These are phyloP conservation scores for Zoysia matrella DNA, from an alignment of 202 grass and related monocot species.

Conservation along the genomic window DNA sequence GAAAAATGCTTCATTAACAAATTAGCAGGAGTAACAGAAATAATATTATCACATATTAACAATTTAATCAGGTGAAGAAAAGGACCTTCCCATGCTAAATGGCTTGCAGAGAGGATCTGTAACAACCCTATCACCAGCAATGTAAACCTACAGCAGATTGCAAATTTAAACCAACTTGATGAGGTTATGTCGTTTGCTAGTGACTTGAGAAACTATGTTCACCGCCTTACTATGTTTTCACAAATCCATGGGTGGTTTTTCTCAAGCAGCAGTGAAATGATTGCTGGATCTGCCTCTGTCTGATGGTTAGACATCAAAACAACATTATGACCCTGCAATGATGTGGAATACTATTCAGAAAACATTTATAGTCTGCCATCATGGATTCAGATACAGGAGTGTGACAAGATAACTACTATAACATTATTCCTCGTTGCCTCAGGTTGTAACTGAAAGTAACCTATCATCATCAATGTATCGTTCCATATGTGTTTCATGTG, in stretches of 20 bases:
- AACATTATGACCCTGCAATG: constrained; percentile 90
- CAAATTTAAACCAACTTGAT: constrained; percentile 25
- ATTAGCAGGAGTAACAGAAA: constrained; percentile 19
- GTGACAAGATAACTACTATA: neutral
- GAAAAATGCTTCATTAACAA: constrained; percentile 46
- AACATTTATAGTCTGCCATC: neutral
- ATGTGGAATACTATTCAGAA: constrained; percentile 17
- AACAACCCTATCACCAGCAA: constrained; percentile 95
- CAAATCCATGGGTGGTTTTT: constrained; percentile 70
- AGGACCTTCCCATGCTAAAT: constrained; percentile 98
- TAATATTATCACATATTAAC: constrained; percentile 13
- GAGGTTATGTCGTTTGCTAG: constrained; percentile 34
- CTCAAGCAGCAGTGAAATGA: constrained; percentile 87
- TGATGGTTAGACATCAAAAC: constrained; percentile 99
- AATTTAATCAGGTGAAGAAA: constrained; percentile 33
- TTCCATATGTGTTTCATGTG: neutral
- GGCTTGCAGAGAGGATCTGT: constrained; percentile 97
- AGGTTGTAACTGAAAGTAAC: constrained; percentile 26
- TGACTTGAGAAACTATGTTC: constrained; percentile 41
- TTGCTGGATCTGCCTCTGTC: constrained; percentile 90
- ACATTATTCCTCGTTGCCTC: constrained; percentile 8
- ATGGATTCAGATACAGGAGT: neutral
- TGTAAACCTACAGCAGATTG: constrained; percentile 66
- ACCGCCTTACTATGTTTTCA: constrained; percentile 80
- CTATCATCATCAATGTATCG: constrained; percentile 2